Conservation (phyloP, 2,329 filamentous ascomycete species). For the Xylariaceae sp. region DNA sequence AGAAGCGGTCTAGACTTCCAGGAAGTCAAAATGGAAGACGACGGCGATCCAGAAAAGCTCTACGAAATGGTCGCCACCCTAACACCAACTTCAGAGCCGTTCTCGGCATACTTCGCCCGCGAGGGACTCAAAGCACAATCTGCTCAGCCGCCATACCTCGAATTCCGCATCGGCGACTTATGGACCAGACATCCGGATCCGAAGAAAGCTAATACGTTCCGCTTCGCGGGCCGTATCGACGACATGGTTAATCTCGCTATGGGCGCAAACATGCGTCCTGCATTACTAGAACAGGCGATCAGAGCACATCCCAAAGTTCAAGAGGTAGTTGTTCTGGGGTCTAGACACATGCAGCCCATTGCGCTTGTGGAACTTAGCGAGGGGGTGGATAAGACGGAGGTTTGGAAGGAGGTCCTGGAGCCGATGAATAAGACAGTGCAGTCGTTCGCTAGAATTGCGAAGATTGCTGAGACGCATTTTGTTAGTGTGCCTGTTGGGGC, state of each 20-base stretch:
- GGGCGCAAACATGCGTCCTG: slow-evolving; percentile 21
- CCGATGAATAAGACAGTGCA: slow-evolving; percentile 18
- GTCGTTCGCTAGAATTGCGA: slow-evolving; percentile 14
- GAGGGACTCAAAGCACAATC: slow-evolving; percentile 8
- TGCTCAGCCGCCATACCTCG: slow-evolving; percentile 10
- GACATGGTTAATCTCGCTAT: slow-evolving; percentile 24
- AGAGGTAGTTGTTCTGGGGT: slow-evolving; percentile 18
- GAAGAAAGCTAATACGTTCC: slow-evolving; percentile 20
- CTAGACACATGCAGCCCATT: slow-evolving; percentile 17
- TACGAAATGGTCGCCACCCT: slow-evolving; percentile 21
- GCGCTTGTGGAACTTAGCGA: slow-evolving; percentile 16
- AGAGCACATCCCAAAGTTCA: slow-evolving; percentile 5
- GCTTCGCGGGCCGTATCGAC: slow-evolving; percentile 24
- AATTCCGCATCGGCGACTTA: slow-evolving; percentile 19
- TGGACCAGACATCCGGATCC: slow-evolving; percentile 25
- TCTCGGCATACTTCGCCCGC: slow-evolving; percentile 17
- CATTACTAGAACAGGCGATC: slow-evolving; percentile 16
- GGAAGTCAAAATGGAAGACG: slow-evolving; percentile 13
- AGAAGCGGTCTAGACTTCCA: slow-evolving; percentile 17
- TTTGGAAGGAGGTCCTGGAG: slow-evolving; percentile 17
- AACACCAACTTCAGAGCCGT: slow-evolving; percentile 9
- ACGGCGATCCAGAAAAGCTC: slow-evolving; percentile 5
- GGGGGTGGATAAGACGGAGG: slow-evolving; percentile 5
- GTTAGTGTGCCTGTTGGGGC: slow-evolving; percentile 12
- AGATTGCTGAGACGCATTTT: slow-evolving; percentile 15